phyloP scores from a whole-genome alignment of 208 protist genomes.

The Acanthamoeba castellanii region DNA sequence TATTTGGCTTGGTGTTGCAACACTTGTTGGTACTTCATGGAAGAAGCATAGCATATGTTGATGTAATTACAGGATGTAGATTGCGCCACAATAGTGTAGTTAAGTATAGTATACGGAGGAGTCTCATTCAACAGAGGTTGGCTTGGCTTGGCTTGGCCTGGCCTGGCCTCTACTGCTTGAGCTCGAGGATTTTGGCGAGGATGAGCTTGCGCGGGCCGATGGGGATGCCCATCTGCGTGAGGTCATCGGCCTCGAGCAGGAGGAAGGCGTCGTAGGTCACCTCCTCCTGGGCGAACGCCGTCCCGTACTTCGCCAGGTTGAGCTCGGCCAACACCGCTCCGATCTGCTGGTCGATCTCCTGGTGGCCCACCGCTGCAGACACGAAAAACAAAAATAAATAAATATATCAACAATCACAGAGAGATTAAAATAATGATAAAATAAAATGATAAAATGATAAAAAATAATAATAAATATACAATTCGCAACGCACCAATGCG shows the following conservation, averaged over 20 bases:
- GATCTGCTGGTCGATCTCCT: background rate
- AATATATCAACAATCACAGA: too few species aligned
- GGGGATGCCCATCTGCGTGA: background rate
- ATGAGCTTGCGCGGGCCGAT: constrained; percentile 50
- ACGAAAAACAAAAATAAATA: background rate
- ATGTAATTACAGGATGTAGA: too few species aligned
- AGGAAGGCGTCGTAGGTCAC: constrained; percentile 7
- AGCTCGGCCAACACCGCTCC: background rate
- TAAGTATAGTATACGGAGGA: background rate
- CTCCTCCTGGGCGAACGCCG: constrained; percentile 12
- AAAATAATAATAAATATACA: too few species aligned
- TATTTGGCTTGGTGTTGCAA: too few species aligned
- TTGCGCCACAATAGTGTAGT: too few species aligned
- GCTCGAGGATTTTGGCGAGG: background rate
- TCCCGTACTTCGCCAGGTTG: constrained; percentile 8
- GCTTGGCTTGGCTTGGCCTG: background rate
- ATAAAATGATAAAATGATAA: too few species aligned
- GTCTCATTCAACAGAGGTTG: background rate
- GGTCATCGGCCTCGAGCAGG: background rate
- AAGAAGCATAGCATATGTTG: too few species aligned
- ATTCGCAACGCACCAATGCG: too few species aligned
- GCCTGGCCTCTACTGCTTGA: background rate
- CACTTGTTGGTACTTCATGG: too few species aligned
- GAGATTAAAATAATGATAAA: too few species aligned
- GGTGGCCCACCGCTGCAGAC: background rate